Evolutionary conservation across 2,329 filamentous ascomycete species (phyloP).

Genomic region (Calonectria honghensis): DNA sequence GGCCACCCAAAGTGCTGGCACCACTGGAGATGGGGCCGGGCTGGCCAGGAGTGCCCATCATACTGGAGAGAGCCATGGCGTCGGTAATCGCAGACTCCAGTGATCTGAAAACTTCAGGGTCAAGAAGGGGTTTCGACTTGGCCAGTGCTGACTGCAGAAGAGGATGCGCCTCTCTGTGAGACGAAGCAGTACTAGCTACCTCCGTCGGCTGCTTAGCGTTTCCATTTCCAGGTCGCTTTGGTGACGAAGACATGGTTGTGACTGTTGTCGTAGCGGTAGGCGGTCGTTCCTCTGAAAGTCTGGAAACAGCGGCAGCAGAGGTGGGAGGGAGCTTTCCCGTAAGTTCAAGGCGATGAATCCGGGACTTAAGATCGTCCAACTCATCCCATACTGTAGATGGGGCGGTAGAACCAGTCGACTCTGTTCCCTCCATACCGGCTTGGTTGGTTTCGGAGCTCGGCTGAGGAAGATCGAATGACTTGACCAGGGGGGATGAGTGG

Average conservation of each 20-base stretch:
- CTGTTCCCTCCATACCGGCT: slow-evolving; percentile 78
- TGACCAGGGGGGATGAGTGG: slow-evolving; percentile 77
- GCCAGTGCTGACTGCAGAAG: slow-evolving; percentile 86
- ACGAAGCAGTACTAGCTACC: slow-evolving; percentile 65
- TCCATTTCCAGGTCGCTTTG: slow-evolving; percentile 75
- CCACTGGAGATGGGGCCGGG: slow-evolving; percentile 81
- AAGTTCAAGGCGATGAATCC: slow-evolving; percentile 91
- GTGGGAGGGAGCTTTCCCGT: slow-evolving; percentile 91
- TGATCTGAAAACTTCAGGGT: slow-evolving; percentile 82
- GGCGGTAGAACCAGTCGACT: slow-evolving; percentile 91
- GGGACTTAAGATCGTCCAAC: slow-evolving; percentile 93
- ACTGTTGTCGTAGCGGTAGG: slow-evolving; percentile 92
- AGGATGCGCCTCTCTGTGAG: slow-evolving; percentile 80
- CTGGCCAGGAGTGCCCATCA: slow-evolving; percentile 84
- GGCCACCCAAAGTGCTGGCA: slow-evolving; percentile 75
- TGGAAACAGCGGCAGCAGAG: slow-evolving; percentile 86
- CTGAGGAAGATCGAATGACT: slow-evolving; percentile 60
- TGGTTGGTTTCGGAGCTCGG: slow-evolving; percentile 59
- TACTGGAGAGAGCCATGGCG: slow-evolving; percentile 84
- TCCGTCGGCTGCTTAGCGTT: slow-evolving; percentile 53
- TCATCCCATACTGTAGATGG: slow-evolving; percentile 99
- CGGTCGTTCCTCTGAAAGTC: slow-evolving; percentile 86
- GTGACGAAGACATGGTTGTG: slow-evolving; percentile 93
- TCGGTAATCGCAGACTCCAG: slow-evolving; percentile 89
- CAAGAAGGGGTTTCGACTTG: slow-evolving; percentile 84